These are phyloP conservation scores for Casuarina equisetifolia DNA, from an alignment of 306 rosid species.

Conservation along the genomic window DNA sequence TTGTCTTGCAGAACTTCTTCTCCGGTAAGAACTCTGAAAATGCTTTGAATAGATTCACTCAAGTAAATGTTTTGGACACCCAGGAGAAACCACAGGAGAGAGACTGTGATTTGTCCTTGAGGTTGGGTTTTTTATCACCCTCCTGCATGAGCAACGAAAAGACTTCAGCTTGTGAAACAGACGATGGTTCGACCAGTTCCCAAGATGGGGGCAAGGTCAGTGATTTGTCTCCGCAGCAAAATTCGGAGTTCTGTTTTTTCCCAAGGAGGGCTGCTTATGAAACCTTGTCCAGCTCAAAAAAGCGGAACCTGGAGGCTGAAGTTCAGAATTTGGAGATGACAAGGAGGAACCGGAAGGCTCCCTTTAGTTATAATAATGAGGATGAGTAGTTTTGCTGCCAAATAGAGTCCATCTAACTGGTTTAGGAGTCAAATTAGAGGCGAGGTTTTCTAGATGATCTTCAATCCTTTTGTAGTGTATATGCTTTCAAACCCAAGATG, in stretches of 20 bases:
- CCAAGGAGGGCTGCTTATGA: conserved; percentile 53
- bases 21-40: conserved; percentile 42
- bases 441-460: conserved; percentile 77
- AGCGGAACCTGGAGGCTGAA: conserved; percentile 53
- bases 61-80: conserved; percentile 37
- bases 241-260: conserved; percentile 59
- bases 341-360: conserved; percentile 66
- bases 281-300: conserved; percentile 42
- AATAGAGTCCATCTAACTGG: conserved; percentile 67
- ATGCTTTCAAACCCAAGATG: conserved; percentile 48
- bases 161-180: conserved; percentile 47
- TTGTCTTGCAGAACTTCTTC: conserved; percentile 37
- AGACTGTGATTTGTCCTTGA: conserved; percentile 79
- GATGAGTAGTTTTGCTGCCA: conserved; percentile 80
- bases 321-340: conserved; percentile 53
- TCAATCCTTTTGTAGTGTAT: conserved; percentile 49
- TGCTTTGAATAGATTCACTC: conserved; percentile 29
- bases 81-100: conserved; percentile 44
- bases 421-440: conserved; percentile 47
- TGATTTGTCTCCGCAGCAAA: conserved; percentile 43
- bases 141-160: conserved; percentile 46
- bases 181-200: conserved; percentile 54
- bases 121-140: conserved; percentile 64
- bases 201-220: conserved; percentile 47
- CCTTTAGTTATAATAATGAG: conserved; percentile 55